phyloP scores from a whole-genome alignment of 371 early-diverging fungal species.

The Basidiobolus meristosporus region DNA sequence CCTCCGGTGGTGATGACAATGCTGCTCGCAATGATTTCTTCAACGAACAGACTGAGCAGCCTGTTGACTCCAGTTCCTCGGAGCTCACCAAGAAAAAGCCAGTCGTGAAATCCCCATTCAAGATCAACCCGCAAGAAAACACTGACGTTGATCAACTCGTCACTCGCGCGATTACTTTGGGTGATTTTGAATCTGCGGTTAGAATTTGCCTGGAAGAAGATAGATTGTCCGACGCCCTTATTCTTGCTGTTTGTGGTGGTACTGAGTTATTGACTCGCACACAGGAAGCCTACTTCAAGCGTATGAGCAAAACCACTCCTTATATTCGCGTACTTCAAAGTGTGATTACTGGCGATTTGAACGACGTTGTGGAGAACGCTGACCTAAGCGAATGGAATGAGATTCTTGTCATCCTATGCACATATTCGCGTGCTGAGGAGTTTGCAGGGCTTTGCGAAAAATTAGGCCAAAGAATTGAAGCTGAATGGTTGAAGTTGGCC shows the following conservation, averaged over 20 bases:
- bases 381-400: conserved; percentile 81
- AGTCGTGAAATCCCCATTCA: too few species aligned
- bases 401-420: conserved; percentile 74
- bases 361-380: conserved; percentile 59
- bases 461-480: conserved; percentile 49
- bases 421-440: conserved; percentile 65
- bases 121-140: neutral
- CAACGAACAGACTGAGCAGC: too few species aligned
- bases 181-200: conserved; percentile 84
- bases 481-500: conserved; percentile 9
- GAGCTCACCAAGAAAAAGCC: too few species aligned
- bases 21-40: conserved; percentile 2
- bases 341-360: conserved; percentile 60
- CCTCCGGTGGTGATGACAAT: neutral
- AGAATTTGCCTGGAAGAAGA: conserved; percentile 59
- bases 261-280: conserved; percentile 62
- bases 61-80: too few species aligned
- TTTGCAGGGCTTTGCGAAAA: conserved; percentile 45
- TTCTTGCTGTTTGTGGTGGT: conserved; percentile 77
- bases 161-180: conserved; percentile 63
- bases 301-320: conserved; percentile 29
- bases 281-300: conserved; percentile 70
- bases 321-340: conserved; percentile 70
- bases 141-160: conserved; percentile 49
- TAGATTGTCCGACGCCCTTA: conserved; percentile 76